Evolutionary conservation across 2,329 filamentous ascomycete species (phyloP).

Genomic region (Neofusicoccum parvum): DNA sequence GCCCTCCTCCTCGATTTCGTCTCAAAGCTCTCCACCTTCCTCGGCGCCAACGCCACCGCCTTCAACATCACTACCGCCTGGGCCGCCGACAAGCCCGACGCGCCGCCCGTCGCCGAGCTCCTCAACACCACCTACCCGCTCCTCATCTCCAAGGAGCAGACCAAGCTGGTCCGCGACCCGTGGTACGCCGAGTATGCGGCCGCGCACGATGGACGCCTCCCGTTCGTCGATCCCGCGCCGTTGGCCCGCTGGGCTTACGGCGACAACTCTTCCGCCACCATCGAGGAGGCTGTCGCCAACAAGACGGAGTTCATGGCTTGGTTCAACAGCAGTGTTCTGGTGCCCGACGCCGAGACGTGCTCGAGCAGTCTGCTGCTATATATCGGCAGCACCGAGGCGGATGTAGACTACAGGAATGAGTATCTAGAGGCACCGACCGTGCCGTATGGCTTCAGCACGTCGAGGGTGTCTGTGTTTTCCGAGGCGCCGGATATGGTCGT

Average conservation of each 20-base stretch:
- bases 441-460: constrained; percentile 52
- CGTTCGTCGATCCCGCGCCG: constrained; percentile 55
- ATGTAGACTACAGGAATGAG: constrained; percentile 47
- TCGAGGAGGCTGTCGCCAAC: constrained; percentile 50
- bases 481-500: constrained; percentile 53
- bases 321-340: constrained; percentile 52
- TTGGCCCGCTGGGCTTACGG: constrained; percentile 53
- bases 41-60: constrained; percentile 40
- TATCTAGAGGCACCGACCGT: constrained; percentile 47
- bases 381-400: constrained; percentile 42
- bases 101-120: constrained; percentile 37
- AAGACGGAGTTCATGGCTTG: constrained; percentile 53
- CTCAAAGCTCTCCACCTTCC: constrained; percentile 45
- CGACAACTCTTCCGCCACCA: constrained; percentile 39
- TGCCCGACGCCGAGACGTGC: constrained; percentile 47
- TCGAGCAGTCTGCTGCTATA: constrained; percentile 55
- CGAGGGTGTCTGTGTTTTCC: constrained; percentile 52
- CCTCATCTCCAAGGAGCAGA: constrained; percentile 53
- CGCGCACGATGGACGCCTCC: constrained; percentile 46
- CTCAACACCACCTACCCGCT: constrained; percentile 50
- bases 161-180: constrained; percentile 48
- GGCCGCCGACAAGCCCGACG: constrained; percentile 34
- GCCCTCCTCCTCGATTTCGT: constrained; percentile 45
- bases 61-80: constrained; percentile 43
- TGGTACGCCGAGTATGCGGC: constrained; percentile 55